Evolutionary conservation across 768 basidiomycete genomes (phyloP).

Genomic region (Terana coerulea): DNA sequence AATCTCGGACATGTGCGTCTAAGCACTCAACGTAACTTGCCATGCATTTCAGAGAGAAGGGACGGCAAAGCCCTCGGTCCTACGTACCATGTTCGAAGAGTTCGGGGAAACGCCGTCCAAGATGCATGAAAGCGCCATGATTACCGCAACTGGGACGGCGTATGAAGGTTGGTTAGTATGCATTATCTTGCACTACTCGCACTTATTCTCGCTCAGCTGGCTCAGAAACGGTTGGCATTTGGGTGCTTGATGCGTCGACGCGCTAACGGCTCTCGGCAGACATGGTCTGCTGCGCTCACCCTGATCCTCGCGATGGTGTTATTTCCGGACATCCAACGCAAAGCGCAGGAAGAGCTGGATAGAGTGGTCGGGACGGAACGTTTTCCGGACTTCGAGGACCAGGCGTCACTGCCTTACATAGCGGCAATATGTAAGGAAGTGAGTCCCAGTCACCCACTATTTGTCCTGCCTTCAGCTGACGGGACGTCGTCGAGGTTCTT

Average conservation of each 20-base stretch:
- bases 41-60: not conserved
- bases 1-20: too few relatives aligned
- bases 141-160: constrained; percentile 6
- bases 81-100: constrained; percentile 1
- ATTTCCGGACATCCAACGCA: constrained; percentile 10
- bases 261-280: not conserved
- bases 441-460: not conserved
- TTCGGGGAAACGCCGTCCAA: not conserved
- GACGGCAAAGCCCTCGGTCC: not conserved
- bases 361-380: constrained; percentile 14
- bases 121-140: not conserved
- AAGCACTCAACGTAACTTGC: too few relatives aligned
- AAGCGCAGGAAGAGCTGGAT: constrained; percentile 17
- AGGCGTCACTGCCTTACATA: constrained; percentile 12
- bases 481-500: constrained; percentile 2
- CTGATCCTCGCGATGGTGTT: constrained; percentile 16
- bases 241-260: not conserved
- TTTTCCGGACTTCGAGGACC: constrained; percentile 14
- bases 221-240: not conserved
- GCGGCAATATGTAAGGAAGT: constrained; percentile 9
- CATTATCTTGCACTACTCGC: not conserved
- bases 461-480: not conserved
- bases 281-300: not conserved
- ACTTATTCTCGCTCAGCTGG: not conserved
- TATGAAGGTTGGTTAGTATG: constrained; percentile 6